Percentiles rank a stretch among this genome's conserved stretches.
Conservation (phyloP, 2,329 filamentous ascomycete genomes). For the Colletotrichum filicis region DNA sequence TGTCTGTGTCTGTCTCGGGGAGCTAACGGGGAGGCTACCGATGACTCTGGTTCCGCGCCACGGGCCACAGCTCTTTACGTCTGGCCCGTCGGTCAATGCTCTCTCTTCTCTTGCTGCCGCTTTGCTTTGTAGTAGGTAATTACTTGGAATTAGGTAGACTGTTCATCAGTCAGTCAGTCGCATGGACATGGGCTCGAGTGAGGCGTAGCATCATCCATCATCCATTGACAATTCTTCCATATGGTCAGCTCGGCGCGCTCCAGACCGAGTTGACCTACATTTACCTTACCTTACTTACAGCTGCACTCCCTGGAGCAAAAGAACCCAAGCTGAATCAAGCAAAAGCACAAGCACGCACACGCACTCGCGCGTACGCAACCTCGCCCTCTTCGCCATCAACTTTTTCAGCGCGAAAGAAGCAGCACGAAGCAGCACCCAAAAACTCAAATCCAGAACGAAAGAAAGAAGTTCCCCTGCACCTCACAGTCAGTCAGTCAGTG, state of each 20-base stretch:
- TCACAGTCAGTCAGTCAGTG: not conserved
- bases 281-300: not conserved
- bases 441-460: not conserved
- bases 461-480: not conserved
- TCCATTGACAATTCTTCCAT: not conserved
- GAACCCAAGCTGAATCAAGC: not conserved
- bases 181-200: not conserved
- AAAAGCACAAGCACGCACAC: not conserved
- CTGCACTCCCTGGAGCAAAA: not conserved
- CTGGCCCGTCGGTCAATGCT: conserved; percentile 1
- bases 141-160: too few species aligned
- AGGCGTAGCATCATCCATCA: not conserved
- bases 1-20: not conserved
- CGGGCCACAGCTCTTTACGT: conserved; percentile 8
- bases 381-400: not conserved
- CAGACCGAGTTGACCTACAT: not conserved
- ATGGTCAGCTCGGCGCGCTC: not conserved
- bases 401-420: not conserved
- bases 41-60: conserved; percentile 5
- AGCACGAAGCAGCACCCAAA: not conserved
- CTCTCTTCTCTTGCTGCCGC: not conserved
- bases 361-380: not conserved
- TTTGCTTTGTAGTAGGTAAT: not conserved
- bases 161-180: not conserved
- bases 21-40: not conserved